phyloP scores from a whole-genome alignment of 1,284 basidiomycete species.

The Lentinula novae-zelandiae region DNA sequence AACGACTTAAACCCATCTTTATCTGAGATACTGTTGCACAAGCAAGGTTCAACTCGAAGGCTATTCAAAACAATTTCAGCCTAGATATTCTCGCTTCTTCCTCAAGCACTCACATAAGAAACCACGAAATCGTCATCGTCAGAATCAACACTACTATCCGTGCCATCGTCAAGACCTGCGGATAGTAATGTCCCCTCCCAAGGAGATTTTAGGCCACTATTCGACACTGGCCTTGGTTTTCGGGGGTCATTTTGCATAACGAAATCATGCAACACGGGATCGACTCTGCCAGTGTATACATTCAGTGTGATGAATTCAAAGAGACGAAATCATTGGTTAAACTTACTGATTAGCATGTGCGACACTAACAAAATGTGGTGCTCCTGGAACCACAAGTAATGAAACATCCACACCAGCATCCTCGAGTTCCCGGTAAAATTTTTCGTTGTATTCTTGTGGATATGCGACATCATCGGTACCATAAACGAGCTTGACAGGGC shows the following conservation, averaged over 20 bases:
- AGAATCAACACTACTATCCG: background rate
- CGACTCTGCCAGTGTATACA: conserved; percentile 3
- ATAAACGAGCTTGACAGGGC: conserved; percentile 25
- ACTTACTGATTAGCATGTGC: conserved; percentile 20
- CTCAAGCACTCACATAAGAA: background rate
- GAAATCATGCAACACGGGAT: conserved; percentile 11
- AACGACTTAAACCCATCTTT: too few relatives aligned
- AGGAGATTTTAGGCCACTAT: background rate
- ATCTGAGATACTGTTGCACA: too few relatives aligned
- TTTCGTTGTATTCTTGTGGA: conserved; percentile 19
- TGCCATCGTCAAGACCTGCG: background rate
- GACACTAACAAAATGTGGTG: conserved; percentile 23
- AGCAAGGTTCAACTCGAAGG: background rate
- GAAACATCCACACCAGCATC: conserved; percentile 22
- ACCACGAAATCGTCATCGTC: background rate
- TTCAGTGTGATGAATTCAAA: background rate
- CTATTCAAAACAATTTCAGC: background rate
- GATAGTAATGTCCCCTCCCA: conserved; percentile 1
- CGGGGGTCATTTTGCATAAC: background rate
- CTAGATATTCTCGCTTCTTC: background rate
- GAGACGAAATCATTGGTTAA: background rate
- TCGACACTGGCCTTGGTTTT: background rate
- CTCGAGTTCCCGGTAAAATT: conserved; percentile 19
- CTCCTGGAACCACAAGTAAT: conserved; percentile 20
- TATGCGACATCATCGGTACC: conserved; percentile 27